A percentile compares a stretch with the other conserved stretches of the same genome.
phyloP scores from a whole-genome alignment of 2,329 filamentous ascomycete species.

The Stagonosporopsis chrysanthemi region DNA sequence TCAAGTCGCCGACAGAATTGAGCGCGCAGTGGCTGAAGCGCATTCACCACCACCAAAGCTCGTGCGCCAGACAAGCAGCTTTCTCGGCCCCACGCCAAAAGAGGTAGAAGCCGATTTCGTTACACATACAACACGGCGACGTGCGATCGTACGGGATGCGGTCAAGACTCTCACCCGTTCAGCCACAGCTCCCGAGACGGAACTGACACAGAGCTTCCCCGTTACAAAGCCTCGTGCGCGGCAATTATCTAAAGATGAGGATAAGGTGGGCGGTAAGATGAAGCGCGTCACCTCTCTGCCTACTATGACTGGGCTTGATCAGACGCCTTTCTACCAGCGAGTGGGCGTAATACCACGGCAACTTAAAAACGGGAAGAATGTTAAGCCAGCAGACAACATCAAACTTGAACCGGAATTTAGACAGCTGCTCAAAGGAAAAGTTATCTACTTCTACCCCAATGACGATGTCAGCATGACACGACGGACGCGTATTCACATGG shows the following conservation, averaged over 20 bases:
- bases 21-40: slow-evolving; percentile 33
- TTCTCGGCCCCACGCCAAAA: slow-evolving; percentile 43
- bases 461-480: slow-evolving; percentile 74
- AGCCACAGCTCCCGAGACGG: slow-evolving; percentile 28
- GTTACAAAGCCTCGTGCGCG: slow-evolving; percentile 15
- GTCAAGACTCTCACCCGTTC: slow-evolving; percentile 22
- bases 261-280: slow-evolving; percentile 17
- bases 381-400: slow-evolving; percentile 41
- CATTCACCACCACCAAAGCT: slow-evolving; percentile 21
- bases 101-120: slow-evolving; percentile 39
- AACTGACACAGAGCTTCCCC: slow-evolving; percentile 25
- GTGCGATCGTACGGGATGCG: slow-evolving; percentile 17
- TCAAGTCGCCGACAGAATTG: slow-evolving; percentile 27
- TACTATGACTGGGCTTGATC: slow-evolving; percentile 20
- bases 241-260: slow-evolving; percentile 1
- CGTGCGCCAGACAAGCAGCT: slow-evolving; percentile 32
- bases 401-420: slow-evolving; percentile 41
- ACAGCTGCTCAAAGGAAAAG: slow-evolving; percentile 45
- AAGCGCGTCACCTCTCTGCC: slow-evolving; percentile 37
- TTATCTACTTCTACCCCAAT: slow-evolving; percentile 76
- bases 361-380: slow-evolving; percentile 38
- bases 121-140: slow-evolving; percentile 28
- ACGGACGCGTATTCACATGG: slow-evolving; percentile 75
- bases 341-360: slow-evolving; percentile 42
- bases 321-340: slow-evolving; percentile 38